Conservation (phyloP, 75 land plant species). For the Picea sitchensis region DNA sequence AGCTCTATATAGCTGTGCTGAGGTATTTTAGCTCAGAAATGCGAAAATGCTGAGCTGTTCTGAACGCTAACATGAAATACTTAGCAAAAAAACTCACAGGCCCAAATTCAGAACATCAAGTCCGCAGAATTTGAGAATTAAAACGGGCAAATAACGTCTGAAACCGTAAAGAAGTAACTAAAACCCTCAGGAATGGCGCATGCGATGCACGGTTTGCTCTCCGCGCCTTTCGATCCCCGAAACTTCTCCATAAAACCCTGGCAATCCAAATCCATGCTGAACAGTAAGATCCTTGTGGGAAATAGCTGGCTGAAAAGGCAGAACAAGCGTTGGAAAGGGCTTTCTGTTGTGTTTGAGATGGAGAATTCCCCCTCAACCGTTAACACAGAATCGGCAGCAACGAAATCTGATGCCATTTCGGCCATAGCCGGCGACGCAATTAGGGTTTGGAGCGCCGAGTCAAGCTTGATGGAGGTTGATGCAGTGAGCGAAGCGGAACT, state of each 20-base stretch:
- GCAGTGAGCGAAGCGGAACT: slow-evolving; percentile 86
- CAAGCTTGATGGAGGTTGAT: slow-evolving; percentile 69
- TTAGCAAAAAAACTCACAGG: no score
- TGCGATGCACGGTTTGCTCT: neutral
- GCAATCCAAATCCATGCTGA: neutral
- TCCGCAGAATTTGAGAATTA: no score
- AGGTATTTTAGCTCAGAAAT: no score
- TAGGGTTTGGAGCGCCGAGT: slow-evolving; percentile 13
- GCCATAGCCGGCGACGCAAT: neutral
- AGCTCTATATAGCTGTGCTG: no score
- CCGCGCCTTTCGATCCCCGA: neutral
- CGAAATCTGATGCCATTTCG: no score
- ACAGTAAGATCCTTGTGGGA: neutral
- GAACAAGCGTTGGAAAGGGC: neutral
- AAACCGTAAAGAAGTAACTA: no score
- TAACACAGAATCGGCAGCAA: neutral
- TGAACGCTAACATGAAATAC: no score
- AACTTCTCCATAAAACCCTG: neutral
- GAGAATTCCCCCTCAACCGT: neutral
- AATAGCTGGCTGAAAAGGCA: neutral
- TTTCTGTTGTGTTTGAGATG: slow-evolving; percentile 3
- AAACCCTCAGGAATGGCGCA: neutral
- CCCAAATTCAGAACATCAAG: no score
- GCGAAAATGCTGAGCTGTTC: no score
- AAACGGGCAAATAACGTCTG: no score